Evolutionary conservation across 257 asterid genomes (phyloP), one percentile per base, ranked within the genome.

Genomic region (Gentiana straminea): DNA sequence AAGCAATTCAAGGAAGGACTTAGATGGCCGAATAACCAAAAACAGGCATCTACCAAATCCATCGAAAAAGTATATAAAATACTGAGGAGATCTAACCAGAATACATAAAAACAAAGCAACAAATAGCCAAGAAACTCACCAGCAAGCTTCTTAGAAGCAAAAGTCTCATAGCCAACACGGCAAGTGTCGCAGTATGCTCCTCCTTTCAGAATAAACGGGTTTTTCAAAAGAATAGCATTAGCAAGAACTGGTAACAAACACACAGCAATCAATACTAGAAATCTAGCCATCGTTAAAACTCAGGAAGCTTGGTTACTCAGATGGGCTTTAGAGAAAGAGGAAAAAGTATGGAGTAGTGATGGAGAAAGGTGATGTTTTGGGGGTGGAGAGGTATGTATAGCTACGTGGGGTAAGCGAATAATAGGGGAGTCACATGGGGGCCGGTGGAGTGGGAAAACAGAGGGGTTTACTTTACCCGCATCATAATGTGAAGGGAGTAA

Each of bases 161-260:
- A 24, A 45, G 86, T 84, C 72, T 87, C 89, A 24, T 63, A 87
- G 44, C 95, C 97, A 59, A 84, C 85, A 54, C 75, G 88, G 81
- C 97, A 88, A 55, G 84, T 79, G 67, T 88, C 97, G 58, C 90
- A 81, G 73, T 82, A 85, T 3, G 61, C 77, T 13, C 8, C 51
- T 1, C 97, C 97, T 49, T 53, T 70, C 3, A 85, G 68, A 37
- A 73, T 3, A 47, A 77, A 70, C 0, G 81, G 75, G 12, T 66
- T 61, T 3, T 35, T 52, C 15, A 57, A 51, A 2, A 73, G 67
- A 50, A 82, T 48, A 57, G 80, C 67, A 35, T 76, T 71, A 41
- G 46, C 7, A 41, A 41, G 46, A 41, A 41, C 8, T 3, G 46
- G 46, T 41, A 41, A 41, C 24, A 70, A 47, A n/a, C 80, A 79